Conservation (phyloP, 1,139 yeast species). For the Kodamaea sp. region DNA sequence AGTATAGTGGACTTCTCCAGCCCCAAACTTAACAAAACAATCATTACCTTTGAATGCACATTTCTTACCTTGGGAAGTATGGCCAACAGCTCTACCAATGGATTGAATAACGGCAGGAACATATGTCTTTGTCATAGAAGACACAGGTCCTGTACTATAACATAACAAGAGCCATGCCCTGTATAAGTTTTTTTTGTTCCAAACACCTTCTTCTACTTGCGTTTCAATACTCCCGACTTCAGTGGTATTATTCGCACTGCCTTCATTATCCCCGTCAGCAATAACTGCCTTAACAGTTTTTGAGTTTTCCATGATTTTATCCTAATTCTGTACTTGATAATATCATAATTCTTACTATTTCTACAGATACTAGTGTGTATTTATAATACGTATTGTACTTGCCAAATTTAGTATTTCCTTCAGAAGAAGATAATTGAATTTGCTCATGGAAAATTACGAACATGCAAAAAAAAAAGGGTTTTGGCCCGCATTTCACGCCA, state of each 20-base stretch:
- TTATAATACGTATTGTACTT: no score
- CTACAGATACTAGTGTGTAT: no score
- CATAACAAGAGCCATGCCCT: slow-evolving; percentile 23
- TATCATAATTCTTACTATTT: no score
- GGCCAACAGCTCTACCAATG: slow-evolving; percentile 32
- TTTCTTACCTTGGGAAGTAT: slow-evolving; percentile 19
- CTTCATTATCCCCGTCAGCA: not conserved
- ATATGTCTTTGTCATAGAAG: slow-evolving; percentile 42
- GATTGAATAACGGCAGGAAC: slow-evolving; percentile 45
- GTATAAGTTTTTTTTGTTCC: slow-evolving; percentile 19
- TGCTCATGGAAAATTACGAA: no score
- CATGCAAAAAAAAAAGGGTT: no score
- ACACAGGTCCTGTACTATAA: slow-evolving; percentile 40
- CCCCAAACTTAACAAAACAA: slow-evolving; percentile 38
- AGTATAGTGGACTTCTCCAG: slow-evolving; percentile 32
- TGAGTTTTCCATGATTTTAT: no score
- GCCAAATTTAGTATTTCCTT: no score
- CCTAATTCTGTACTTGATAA: no score
- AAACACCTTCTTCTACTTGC: slow-evolving; percentile 9
- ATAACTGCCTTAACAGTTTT: no score
- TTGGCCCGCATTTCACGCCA: no score
- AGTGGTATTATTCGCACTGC: not conserved
- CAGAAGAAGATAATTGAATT: no score
- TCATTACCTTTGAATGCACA: slow-evolving; percentile 34
- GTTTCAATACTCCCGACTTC: not conserved